Evolutionary conservation across 2,329 filamentous ascomycete species (phyloP), one percentile per base, ranked within the genome.

Genomic region (Exserohilum turcica): DNA sequence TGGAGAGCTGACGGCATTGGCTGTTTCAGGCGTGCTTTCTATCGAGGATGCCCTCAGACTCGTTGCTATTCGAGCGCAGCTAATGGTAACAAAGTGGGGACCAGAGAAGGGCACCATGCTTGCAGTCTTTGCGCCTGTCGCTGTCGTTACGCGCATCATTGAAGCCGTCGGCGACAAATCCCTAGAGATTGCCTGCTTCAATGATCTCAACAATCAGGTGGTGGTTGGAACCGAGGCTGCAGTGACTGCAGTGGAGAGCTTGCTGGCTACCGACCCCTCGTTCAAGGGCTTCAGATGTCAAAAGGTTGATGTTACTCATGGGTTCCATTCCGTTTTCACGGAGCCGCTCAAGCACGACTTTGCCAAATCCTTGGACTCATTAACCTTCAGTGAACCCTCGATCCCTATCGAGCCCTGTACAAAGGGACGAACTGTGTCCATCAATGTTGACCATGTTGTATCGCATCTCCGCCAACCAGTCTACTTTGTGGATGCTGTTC

Each of bases 391-490:
- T 8, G 16, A 51, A 32, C 19, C 52, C n/a, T 38, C 15, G 8
- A 59, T 48, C 16, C 52, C 48, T 2, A 48, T 50, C 24, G 48
- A 59, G 24, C 18, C 52, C 9, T 54, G 51, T 33, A 49, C 51
- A 39, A 19, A 49, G 15, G 12, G 15, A 13, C 27, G 28, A 9
- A 36, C 18, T 5, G n/a, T 7, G 5, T 29, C 13, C 6, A 48
- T 44, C 28, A 44, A 33, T 32, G 51, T 27, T 33, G 44, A 28
- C 12, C 44, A 44, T 19, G 16, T 38, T 7, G 42, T 73, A 0
- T 46, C 71, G 0, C 80, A 82, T 44, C 74, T 78, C 62, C 58
- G 79, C 1, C 35, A 74, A 0, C 77, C 80, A 0, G 80, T 82
- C 0, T 80, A 69, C 57, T 80, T 80, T 57, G 32, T 69, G 18